Percentiles rank a stretch among this genome's conserved stretches.
These are phyloP conservation scores for Acer negundo DNA, from an alignment of 345 rosid species.

Conservation along the genomic window DNA sequence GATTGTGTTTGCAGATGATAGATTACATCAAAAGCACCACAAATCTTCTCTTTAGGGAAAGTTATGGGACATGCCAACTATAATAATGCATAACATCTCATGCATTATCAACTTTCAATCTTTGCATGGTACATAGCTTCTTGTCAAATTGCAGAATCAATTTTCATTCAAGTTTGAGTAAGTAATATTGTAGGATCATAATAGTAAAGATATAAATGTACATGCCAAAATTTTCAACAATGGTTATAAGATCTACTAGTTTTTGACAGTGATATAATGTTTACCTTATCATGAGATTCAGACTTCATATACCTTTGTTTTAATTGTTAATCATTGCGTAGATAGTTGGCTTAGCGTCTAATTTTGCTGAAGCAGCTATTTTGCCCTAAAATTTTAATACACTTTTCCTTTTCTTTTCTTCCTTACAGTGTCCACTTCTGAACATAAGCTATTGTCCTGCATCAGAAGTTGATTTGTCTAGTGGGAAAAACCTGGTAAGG, in stretches of 20 bases:
- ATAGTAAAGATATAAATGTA: neutral
- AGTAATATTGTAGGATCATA: neutral
- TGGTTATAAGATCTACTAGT: neutral
- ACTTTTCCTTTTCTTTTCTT: neutral
- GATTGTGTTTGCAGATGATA: neutral
- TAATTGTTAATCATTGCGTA: neutral
- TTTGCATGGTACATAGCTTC: neutral
- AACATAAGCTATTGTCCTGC: constrained; percentile 64
- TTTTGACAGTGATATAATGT: neutral
- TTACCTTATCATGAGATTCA: neutral
- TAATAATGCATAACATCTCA: neutral
- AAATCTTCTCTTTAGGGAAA: neutral
- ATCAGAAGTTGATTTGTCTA: constrained; percentile 43
- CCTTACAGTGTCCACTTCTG: constrained; percentile 57
- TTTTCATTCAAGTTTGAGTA: neutral
- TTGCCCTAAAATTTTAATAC: neutral
- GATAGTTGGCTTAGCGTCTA: neutral
- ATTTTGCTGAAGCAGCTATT: neutral
- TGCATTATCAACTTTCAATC: neutral
- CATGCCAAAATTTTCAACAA: neutral
- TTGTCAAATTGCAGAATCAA: neutral
- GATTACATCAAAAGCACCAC: neutral
- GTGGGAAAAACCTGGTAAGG: constrained; percentile 56
- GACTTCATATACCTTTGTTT: neutral
- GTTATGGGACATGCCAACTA: neutral